Base-by-base conservation (phyloP, 2,329 filamentous ascomycete species). In the Verticillium longisporum region DNA sequence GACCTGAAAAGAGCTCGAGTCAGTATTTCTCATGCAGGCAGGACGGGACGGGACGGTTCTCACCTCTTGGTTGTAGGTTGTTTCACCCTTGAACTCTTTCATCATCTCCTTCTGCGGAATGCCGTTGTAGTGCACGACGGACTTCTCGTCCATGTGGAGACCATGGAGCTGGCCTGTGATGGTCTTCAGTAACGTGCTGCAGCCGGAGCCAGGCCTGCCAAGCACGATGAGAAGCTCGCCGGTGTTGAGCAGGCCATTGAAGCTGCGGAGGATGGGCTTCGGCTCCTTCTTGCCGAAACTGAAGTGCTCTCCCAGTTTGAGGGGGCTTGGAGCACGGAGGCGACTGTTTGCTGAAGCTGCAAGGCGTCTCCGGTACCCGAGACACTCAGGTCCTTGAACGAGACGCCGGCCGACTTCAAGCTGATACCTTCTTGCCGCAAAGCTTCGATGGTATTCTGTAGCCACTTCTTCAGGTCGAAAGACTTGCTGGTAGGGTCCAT, bases 1-100 rank as follows among this genome's bases (percentile, higher is more conserved):
- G 33, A 82, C 80, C 74, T 88, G 55, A 5, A 4, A 36, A 21
- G 21, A 31, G 4, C 56, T 59, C 21, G 37, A 5, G 21, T 50
- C 9, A 55, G 56, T 57, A 1, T 60, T 14, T 32, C 14, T 7
- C 5, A 4, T 6, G 13, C 10, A 11, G 3, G 1, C 38, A 1
- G 1, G 0, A 4, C 26, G 26, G 21, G n/a, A 1, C 10, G 5
- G 1, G 32, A 21, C 3, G 10, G 15, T 53, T 36, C 60, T 45
- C 61, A 76, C 85, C 74, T 94, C 90, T 14, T 91, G 87, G 66
- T 91, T 92, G 71, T 94, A 93, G 13, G 91, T 78, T 1, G 88
- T 80, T 72, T 86, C 87, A 50, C 86, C 86, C 62, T 84, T 81
- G 68, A 88, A 89, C 67, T 87, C 79, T 62, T 79, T 79, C 57